A percentile compares a stretch with the other conserved stretches of the same genome.
Evolutionary conservation across 139 green algal species (phyloP).

Genomic region (Gonium pectorale): DNA sequence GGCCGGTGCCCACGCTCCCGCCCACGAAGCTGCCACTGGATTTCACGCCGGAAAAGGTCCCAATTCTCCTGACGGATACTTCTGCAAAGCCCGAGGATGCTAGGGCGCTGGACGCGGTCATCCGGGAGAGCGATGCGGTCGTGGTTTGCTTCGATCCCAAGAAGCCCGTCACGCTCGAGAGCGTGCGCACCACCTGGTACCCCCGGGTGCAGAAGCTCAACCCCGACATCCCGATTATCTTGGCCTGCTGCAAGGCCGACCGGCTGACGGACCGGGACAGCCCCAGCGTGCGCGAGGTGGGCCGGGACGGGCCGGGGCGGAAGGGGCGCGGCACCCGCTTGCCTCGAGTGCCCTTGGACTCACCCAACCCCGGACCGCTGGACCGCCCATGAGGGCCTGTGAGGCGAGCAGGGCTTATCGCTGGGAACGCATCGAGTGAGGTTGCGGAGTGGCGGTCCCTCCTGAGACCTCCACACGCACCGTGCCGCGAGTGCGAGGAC

Average conservation of each 20-base stretch:
- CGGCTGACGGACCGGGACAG: constrained; percentile 37
- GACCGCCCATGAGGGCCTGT: too few relatives aligned
- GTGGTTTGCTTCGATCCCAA: constrained; percentile 79
- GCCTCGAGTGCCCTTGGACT: too few relatives aligned
- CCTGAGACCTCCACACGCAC: too few relatives aligned
- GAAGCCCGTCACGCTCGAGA: constrained; percentile 64
- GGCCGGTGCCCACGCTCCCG: constrained; percentile 80
- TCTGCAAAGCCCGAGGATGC: constrained; percentile 79
- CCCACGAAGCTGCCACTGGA: constrained; percentile 78
- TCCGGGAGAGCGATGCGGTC: constrained; percentile 77
- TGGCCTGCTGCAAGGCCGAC: constrained; percentile 84
- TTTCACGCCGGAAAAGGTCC: constrained; percentile 74
- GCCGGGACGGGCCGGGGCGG: too few relatives aligned
- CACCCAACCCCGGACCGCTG: too few relatives aligned
- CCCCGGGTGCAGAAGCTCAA: constrained; percentile 73
- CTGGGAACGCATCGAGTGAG: too few relatives aligned
- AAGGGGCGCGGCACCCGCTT: too few relatives aligned
- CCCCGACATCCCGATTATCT: constrained; percentile 70
- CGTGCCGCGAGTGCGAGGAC: too few relatives aligned
- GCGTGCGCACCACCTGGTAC: constrained; percentile 70
- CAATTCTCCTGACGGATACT: constrained; percentile 86
- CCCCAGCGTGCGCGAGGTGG: constrained; percentile 19
- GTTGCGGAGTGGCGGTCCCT: too few relatives aligned
- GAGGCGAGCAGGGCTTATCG: too few relatives aligned
- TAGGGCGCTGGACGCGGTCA: constrained; percentile 62